Base-by-base conservation (phyloP, 495 filamentous ascomycete genomes). In the Geoglossum glabrum region DNA sequence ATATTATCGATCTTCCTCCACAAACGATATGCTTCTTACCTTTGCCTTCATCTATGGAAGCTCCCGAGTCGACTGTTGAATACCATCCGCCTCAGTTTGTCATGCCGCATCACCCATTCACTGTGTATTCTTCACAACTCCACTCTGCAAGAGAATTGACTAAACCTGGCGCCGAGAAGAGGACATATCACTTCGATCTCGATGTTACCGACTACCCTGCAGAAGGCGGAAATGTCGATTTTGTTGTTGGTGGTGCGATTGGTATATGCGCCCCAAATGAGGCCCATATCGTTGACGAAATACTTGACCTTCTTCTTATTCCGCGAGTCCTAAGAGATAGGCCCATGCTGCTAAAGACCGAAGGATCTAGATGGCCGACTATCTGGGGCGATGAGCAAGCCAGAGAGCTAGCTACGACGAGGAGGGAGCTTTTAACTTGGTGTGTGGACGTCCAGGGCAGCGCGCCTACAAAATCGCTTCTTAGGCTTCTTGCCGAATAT, bases 101-200 rank as follows among this genome's bases (percentile, higher is more conserved):
- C 55, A 86, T 92, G 62, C 92, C 92, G n/a, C 92, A 98, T 65
- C 87, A 85, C 38, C 92, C 92, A 0, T 87, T 94, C 67, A 76
- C 87, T 55, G 90, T 98, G 51, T 92, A 83, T 69, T 83, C 87
- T 9, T 89, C 90, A 25, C 85, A 80, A 59, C 76, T 98, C 45
- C 79, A 85, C 66, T 79, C 79, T 64, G 80, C 87, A 0, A 83
- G 92, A 28, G 88, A 95, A 68, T 70, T 98, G 58, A 98, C 92
- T 0, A 82, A 80, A 60, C 72, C 75, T n/a, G 90, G 90, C n/a
- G 92, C 92, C 11, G 85, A 90, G 72, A 97, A 97, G 76, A 76
- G 90, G 46, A 98, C 92, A 0, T 95, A 87, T 68, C 92, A 98
- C 67, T 96, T 96, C 63, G 92, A 96, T 61, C 79, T 98, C 40